Evolutionary conservation across 2,329 filamentous ascomycete species (phyloP), one percentile per base, ranked within the genome.

Genomic region (Pseudocercospora pini-densiflorae): DNA sequence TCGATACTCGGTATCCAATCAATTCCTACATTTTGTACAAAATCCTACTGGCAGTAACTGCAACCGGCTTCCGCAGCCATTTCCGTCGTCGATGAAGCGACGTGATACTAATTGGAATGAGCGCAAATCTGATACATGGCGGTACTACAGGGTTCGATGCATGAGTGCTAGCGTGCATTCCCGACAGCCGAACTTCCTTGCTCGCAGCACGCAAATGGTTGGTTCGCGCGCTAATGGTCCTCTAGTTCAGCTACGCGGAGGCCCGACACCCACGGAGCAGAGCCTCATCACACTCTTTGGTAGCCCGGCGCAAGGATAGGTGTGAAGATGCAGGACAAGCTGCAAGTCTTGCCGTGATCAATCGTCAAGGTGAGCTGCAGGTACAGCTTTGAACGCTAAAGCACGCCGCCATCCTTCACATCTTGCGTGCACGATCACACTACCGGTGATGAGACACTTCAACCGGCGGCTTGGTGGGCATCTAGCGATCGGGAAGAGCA

Each of bases 131-230:
- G 72, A 75, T 69, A 75, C 73, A 60, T 49, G 64, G 70, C 68
- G 70, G 73, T 75, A n/a, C 66, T 68, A 75, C 73, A 71, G 63
- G 68, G 69, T 66, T 65, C 61, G 60, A 59, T 71, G 69, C 70
- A 70, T 71, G 59, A 47, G 62, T 68, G 65, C 63, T 75, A 74
- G 73, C 68, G 68, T 55, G 29, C 69, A 72, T 71, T 71, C 70
- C 71, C 61, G 64, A 51, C 71, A 70, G 64, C 71, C 72, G 71
- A 73, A 67, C 59, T 63, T 58, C 62, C 64, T 65, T 67, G 67
- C 65, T 58, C 57, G 59, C 67, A 65, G 55, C 19, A 21, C 59
- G 61, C 53, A 61, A 40, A 59, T 51, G 55, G 51, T 55, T 27
- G 51, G 49, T 23, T 57, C 55, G 51, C 55, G 21, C 45, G 55